Evolutionary conservation across 148 eudicot genomes (phyloP).

Genomic region (Cornus florida): DNA sequence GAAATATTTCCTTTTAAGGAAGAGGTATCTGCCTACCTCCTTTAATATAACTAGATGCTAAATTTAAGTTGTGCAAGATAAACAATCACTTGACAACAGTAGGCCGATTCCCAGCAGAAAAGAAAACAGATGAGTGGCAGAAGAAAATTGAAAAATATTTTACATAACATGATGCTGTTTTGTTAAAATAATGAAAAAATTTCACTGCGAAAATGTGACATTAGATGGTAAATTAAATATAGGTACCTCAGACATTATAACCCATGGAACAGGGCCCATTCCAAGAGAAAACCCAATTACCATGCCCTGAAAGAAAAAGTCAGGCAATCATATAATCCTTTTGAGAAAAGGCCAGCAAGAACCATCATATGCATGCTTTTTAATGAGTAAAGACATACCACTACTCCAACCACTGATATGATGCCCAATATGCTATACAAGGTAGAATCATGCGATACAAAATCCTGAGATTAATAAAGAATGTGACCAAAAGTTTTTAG

Average conservation of each 20-base stretch:
- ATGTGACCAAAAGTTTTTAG: neutral
- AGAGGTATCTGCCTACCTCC: neutral
- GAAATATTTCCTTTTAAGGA: neutral
- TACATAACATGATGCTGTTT: neutral
- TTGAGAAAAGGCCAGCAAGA: neutral
- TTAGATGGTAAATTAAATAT: neutral
- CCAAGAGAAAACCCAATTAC: conserved; percentile 82
- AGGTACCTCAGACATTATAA: conserved; percentile 95
- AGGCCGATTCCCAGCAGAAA: neutral
- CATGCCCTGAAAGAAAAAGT: conserved; percentile 58
- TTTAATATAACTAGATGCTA: neutral
- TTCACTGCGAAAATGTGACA: neutral
- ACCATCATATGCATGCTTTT: neutral
- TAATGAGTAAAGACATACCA: conserved; percentile 50
- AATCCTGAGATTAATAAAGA: conserved; percentile 37
- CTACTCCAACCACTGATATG: conserved; percentile 76
- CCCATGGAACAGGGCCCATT: conserved; percentile 94
- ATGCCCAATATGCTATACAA: conserved; percentile 54
- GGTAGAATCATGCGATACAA: conserved; percentile 49
- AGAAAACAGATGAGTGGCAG: neutral
- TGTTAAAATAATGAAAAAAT: neutral
- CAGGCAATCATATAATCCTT: conserved; percentile 9
- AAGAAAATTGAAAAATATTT: neutral
- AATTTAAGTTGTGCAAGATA: neutral
- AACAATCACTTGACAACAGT: neutral